Conservation (phyloP, 257 asterid genomes). For the Salvia miltiorrhiza region DNA sequence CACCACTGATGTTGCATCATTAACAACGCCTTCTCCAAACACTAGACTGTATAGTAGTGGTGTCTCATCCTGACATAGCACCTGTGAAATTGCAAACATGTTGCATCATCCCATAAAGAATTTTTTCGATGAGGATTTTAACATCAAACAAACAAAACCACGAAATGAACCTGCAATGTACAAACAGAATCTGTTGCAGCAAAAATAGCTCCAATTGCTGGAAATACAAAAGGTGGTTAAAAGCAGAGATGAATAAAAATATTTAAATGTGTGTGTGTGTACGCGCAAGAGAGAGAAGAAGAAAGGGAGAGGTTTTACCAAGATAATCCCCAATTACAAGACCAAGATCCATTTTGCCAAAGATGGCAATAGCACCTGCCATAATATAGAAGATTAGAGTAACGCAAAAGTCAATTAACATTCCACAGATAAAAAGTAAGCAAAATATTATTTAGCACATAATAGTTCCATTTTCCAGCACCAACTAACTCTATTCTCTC, state of each 20-base stretch:
- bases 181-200: slow-evolving; percentile 77
- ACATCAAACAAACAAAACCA: slow-evolving; percentile 7
- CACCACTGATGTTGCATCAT: slow-evolving; percentile 73
- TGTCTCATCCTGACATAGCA: slow-evolving; percentile 61
- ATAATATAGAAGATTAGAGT: slow-evolving; percentile 15
- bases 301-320: slow-evolving; percentile 39
- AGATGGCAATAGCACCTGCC: slow-evolving; percentile 72
- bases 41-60: slow-evolving; percentile 64
- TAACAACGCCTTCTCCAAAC: slow-evolving; percentile 74
- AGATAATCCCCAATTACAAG: slow-evolving; percentile 85
- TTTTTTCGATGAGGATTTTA: not conserved
- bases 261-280: not conserved
- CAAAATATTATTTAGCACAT: not conserved
- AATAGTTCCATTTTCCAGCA: not conserved
- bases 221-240: slow-evolving; percentile 21
- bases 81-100: slow-evolving; percentile 34
- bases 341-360: slow-evolving; percentile 58
- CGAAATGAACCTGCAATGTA: slow-evolving; percentile 53
- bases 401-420: not conserved
- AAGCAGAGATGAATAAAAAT: slow-evolving; percentile 5
- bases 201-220: slow-evolving; percentile 73
- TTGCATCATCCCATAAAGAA: slow-evolving; percentile 4
- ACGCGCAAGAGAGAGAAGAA: not conserved
- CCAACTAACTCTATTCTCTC: not conserved
- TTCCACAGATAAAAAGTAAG: not conserved